Base-by-base conservation (phyloP, 768 basidiomycete species). In the Tricholoma saponaceum region DNA sequence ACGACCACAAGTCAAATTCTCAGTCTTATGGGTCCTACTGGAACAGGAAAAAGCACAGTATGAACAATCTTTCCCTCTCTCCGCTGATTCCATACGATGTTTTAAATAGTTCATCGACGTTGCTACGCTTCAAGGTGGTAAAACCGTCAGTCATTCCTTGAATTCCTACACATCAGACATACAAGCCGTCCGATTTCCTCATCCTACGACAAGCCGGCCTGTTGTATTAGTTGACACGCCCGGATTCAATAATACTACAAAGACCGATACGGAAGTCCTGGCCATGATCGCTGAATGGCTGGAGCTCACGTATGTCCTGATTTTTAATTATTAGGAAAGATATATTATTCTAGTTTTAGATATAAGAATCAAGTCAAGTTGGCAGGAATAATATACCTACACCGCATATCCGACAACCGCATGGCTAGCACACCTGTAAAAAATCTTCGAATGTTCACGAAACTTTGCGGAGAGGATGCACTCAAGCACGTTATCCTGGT, bases 381-480 rank as follows among this genome's bases (percentile, higher is more conserved):
- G 16, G n/a, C 56, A 18, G 73, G 73, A n/a, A 70, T 74, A 62
- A 70, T 74, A 50, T 75, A 74, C 60, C 72, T 74, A 61, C 73
- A 74, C 58, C 67, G 70, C 13, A 74, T 74, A 58, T 52, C 52
- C 13, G 72, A 75, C 46, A 63, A 69, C 58, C 60, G 72, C 23
- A 69, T 74, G 66, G 69, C 69, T 43, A 73, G 73, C 22, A 67
- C 68, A 6, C 72, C 73, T 35, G 67, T 65, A 33, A 70, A 69
- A 58, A 79, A 79, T 61, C 72, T 77, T 41, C 65, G 66, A n/a
- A 70, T 79, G 65, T 78, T 79, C 64, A 68, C 69, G 39, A 69
- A 76, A 44, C 69, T 78, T 22, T 79, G 78, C 60, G 77, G 60
- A 8, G 41, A 26, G 5, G 43, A 44, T 12, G 57, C 60, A 0